Conservation (phyloP, 2,329 filamentous ascomycete genomes). For the Sporothrix sp. region DNA sequence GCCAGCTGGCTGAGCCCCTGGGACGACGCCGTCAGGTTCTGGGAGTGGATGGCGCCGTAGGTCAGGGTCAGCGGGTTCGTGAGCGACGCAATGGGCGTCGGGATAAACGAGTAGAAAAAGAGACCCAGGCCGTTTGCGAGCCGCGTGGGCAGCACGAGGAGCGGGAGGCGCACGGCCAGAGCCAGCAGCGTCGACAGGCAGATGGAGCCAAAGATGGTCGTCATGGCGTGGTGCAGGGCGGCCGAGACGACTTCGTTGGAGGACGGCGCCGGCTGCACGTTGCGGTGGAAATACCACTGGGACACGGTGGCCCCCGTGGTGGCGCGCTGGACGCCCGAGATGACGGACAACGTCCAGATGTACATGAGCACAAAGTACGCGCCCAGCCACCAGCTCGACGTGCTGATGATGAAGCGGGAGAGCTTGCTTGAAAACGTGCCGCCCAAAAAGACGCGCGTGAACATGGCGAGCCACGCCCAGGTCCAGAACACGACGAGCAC, state of each 20-base stretch:
- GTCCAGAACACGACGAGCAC: conserved; percentile 75
- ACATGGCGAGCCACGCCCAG: conserved; percentile 95
- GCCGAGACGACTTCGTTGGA: conserved; percentile 75
- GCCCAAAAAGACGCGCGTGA: conserved; percentile 88
- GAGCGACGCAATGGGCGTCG: conserved; percentile 72
- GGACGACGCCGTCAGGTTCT: conserved; percentile 67
- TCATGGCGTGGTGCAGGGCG: conserved; percentile 69
- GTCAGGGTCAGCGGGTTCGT: conserved; percentile 89
- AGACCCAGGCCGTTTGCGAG: conserved; percentile 53
- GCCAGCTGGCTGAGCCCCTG: conserved; percentile 72
- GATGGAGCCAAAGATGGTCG: conserved; percentile 85
- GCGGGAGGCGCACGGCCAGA: conserved; percentile 70
- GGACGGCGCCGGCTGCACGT: conserved; percentile 65
- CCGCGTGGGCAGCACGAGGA: conserved; percentile 72
- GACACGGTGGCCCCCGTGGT: conserved; percentile 92
- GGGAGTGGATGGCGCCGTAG: conserved; percentile 87
- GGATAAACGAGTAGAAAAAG: conserved; percentile 60
- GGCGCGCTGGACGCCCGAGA: conserved; percentile 79
- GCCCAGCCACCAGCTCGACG: conserved; percentile 93
- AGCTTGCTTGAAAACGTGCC: conserved; percentile 63
- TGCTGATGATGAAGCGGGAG: conserved; percentile 65
- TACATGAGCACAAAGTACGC: conserved; percentile 87
- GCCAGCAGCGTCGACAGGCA: conserved; percentile 77
- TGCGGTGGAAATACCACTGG: conserved; percentile 98
- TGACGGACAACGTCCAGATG: conserved; percentile 83